These are phyloP conservation scores for Beauveria sp. DNA, from an alignment of 2,329 filamentous ascomycete species.

Conservation along the genomic window DNA sequence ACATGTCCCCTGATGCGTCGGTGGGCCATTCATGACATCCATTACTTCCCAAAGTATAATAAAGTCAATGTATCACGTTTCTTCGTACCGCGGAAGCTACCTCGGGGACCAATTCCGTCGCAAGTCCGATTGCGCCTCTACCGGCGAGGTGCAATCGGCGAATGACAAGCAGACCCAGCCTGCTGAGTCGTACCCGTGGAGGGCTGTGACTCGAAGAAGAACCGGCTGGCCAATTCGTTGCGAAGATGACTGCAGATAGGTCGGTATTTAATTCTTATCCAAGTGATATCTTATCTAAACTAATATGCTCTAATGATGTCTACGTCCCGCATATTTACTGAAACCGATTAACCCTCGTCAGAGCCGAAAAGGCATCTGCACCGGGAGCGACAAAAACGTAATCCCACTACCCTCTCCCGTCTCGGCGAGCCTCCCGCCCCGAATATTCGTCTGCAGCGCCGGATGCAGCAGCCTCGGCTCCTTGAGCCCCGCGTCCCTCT, in stretches of 20 bases:
- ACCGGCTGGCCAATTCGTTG: too few species aligned
- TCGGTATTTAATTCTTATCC: too few species aligned
- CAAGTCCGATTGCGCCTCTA: neutral
- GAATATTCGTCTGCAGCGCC: conserved; percentile 44
- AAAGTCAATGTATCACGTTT: neutral
- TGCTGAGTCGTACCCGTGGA: too few species aligned
- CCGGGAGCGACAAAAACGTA: neutral
- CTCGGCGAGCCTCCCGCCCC: conserved; percentile 31
- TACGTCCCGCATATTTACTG: neutral
- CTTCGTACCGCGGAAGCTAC: neutral
- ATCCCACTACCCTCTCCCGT: neutral
- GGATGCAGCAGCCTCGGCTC: conserved; percentile 42
- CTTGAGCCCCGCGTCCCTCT: conserved; percentile 34
- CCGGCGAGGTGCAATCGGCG: neutral
- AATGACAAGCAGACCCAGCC: neutral
- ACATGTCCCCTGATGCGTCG: too few species aligned
- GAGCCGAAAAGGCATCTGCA: neutral
- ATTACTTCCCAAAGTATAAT: neutral
- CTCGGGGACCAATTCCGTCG: neutral
- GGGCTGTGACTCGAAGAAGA: too few species aligned
- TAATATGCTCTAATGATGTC: neutral
- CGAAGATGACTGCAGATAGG: too few species aligned
- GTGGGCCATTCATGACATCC: too few species aligned
- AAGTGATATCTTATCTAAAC: neutral
- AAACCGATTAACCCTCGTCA: neutral